These are phyloP conservation scores for Uromyces viciae-fabae DNA, from an alignment of 1,284 basidiomycete genomes.

Conservation along the genomic window DNA sequence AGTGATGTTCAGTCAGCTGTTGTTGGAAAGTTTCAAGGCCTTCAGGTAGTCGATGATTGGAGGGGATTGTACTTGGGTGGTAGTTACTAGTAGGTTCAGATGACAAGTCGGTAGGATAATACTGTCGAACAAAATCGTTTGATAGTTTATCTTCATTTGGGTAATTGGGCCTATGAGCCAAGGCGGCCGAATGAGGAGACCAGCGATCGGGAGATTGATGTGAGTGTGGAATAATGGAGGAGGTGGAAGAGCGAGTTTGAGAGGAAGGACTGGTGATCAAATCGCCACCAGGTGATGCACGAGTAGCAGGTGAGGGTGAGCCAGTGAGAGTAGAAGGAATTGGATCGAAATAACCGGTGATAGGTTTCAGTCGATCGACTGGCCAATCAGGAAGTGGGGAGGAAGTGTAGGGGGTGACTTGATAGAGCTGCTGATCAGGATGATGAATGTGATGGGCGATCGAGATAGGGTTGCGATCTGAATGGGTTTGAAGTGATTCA, in stretches of 20 bases:
- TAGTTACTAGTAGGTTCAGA: not conserved
- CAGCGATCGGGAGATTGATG: not conserved
- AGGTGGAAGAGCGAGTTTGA: not conserved
- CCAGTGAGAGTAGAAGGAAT: not conserved
- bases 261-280: not conserved
- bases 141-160: not conserved
- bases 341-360: constrained; percentile 6
- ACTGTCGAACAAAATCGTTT: no score
- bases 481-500: not conserved
- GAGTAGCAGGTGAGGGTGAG: not conserved
- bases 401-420: not conserved
- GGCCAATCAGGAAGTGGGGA: not conserved
- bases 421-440: not conserved
- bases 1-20: no score
- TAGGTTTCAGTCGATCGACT: not conserved
- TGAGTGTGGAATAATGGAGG: not conserved
- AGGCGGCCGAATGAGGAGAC: not conserved
- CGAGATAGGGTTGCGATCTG: not conserved
- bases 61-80: no score
- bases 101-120: no score
- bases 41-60: not conserved
- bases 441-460: not conserved
- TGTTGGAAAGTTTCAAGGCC: no score
- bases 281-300: not conserved
- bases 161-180: not conserved